Base-by-base conservation (phyloP, 441 rosid species). In the Pelargonium myrrhifolium region DNA sequence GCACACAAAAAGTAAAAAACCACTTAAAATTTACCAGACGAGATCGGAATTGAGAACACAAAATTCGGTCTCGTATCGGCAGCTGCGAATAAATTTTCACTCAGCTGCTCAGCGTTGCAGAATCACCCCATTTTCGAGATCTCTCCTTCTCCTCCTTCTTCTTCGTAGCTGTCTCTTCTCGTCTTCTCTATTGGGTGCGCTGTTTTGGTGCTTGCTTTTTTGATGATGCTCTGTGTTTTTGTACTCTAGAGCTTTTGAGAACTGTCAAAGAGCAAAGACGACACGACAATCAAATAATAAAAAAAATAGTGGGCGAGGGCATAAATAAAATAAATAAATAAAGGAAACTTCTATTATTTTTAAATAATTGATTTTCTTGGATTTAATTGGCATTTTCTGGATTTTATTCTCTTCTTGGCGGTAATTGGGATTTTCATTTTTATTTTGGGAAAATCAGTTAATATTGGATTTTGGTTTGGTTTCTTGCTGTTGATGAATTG, bases 101-200 rank as follows among this genome's bases (percentile, higher is more conserved):
- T 49, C 56, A 49, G 56, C 56, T 49, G 20, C 56, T 49, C 56
- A 15, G 17, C 56, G 3, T 15, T 49, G 6, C 56, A 49, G 21
- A 55, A 53, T 53, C 59, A 53, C 18, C 22, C 59, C 59, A 53
- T 53, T 53, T 53, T 21, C 59, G 59, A 53, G 24, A 53, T 53
- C 58, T 51, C 58, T 51, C 58, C 58, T 51, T 51, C 58, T 51
- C 17, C 58, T 20, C 17, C 58, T 51, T 20, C 20, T n/a, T 51
- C 59, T 18, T 53, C 59, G 59, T 17, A 1, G 21, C 59, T 5
- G 59, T 53, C 17, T 49, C 56, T 53, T 53, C 22, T 4, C 56
- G 37, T 31, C 37, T 4, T 31, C 37, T 31, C 37, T 5, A 31
- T 31, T 31, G 37, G 37, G 37, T 31, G 37, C 37, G 37, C 37